Evolutionary conservation across 2,329 filamentous ascomycete species (phyloP).

Genomic region (Claviceps digitariae): DNA sequence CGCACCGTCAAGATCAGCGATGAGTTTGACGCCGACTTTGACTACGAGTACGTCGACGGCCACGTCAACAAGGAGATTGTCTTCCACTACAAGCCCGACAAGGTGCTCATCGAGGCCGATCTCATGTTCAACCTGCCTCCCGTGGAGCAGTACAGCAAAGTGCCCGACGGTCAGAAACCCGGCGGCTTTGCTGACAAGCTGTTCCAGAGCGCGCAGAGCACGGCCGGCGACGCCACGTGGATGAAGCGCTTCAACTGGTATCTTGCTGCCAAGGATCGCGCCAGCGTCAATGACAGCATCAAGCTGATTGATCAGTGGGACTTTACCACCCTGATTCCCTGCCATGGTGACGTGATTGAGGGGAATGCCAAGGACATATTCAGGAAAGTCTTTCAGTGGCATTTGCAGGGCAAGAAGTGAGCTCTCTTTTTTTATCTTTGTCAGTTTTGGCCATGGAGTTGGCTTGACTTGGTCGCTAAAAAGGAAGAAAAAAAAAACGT

Average conservation of each 20-base stretch:
- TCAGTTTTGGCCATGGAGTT: background rate
- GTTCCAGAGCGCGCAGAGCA: conserved; percentile 43
- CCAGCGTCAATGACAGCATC: conserved; percentile 57
- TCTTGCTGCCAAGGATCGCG: conserved; percentile 46
- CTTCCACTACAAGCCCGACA: conserved; percentile 67
- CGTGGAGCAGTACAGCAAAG: conserved; percentile 71
- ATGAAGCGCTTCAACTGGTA: conserved; percentile 81
- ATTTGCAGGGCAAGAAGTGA: conserved; percentile 36
- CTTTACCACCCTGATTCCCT: conserved; percentile 75
- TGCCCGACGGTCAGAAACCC: conserved; percentile 25
- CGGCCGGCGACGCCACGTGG: conserved; percentile 53
- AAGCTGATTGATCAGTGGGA: conserved; percentile 64
- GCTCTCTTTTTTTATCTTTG: too few relatives aligned
- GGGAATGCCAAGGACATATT: conserved; percentile 60
- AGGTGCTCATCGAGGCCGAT: conserved; percentile 77
- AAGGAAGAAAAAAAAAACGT: too few relatives aligned
- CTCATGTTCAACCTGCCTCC: conserved; percentile 84
- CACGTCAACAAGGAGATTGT: conserved; percentile 80
- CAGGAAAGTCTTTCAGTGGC: conserved; percentile 70
- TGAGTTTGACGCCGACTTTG: conserved; percentile 80
- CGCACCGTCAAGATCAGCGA: conserved; percentile 42
- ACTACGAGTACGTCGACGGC: conserved; percentile 67
- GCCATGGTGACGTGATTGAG: conserved; percentile 85
- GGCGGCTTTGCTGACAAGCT: conserved; percentile 27
- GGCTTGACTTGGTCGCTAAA: background rate